Base-by-base conservation (phyloP, 2,329 filamentous ascomycete species). In the Ambrosiella cleistominuta region DNA sequence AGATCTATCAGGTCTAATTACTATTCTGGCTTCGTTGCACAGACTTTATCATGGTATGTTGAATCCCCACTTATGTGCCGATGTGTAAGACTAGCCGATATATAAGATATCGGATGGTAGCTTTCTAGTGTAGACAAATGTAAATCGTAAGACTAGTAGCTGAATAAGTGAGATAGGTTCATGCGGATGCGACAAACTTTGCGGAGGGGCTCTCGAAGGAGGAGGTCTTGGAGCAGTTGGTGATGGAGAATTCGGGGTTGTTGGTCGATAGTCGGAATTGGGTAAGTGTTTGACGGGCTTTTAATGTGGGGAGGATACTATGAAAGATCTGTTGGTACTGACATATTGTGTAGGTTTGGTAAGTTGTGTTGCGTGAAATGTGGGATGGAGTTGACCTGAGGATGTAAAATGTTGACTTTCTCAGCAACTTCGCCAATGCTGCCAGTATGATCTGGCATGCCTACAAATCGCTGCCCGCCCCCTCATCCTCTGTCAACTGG, bases 171-270 rank as follows among this genome's bases (percentile, higher is more conserved):
- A 7, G 27, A 42, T 39, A 82, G 84, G 83, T 87, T 60, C 87
- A 91, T 71, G 86, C 87, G 56, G 86, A 91, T 66, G 80, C 86
- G 2, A 86, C 85, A 56, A 87, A 80, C 65, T 91, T 91, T 69
- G 75, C 73, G 54, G 66, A 75, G 12, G 81, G 79, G 63, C 69
- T 88, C 61, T 80, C 75, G 57, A 91, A 90, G 69, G 74, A 79
- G 60, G 80, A 86, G 62, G 85, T 83, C 27, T 90, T 90, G 63
- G 75, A 78, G 62, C 86, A 90, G 65, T 80, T 91, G 1, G 70
- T 89, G 11, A 74, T 83, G 56, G 83, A 89, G 66, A 82, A 84
- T 0, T 75, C 79, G 62, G 80, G 81, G 1, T 72, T 93, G 1
- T 81, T 88, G 63, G 76, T 81, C 27, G 85, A 76, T 6, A 86